These are phyloP conservation scores for Suillus luteus DNA, from an alignment of 768 basidiomycete genomes.

Conservation along the genomic window DNA sequence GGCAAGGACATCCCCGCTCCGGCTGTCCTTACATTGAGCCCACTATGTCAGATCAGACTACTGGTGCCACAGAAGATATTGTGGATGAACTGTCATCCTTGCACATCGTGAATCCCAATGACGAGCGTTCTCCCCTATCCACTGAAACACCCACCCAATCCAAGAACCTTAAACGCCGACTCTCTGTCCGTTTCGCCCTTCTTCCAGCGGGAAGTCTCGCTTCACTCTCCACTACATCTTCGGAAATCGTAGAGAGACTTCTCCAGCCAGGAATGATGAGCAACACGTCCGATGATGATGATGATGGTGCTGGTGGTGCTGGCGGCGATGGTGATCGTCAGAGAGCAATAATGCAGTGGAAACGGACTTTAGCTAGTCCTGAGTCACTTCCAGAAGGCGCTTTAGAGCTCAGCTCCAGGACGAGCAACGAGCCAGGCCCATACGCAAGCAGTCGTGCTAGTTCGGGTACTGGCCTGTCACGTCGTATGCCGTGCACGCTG, in stretches of 20 bases:
- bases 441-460: background rate
- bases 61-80: conserved; percentile 30
- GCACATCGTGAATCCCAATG: conserved; percentile 35
- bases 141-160: conserved; percentile 10
- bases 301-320: conserved; percentile 25
- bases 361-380: conserved; percentile 36
- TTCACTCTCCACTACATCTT: conserved; percentile 51
- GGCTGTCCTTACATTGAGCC: conserved; percentile 54
- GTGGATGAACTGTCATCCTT: conserved; percentile 49
- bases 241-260: conserved; percentile 48
- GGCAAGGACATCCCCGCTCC: conserved; percentile 61
- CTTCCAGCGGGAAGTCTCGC: conserved; percentile 44
- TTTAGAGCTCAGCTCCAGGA: conserved; percentile 36
- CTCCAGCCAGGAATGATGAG: conserved; percentile 45
- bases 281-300: conserved; percentile 30
- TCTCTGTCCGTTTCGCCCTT: conserved; percentile 34
- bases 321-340: conserved; percentile 20
- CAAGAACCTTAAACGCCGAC: conserved; percentile 23
- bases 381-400: conserved; percentile 32
- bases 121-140: conserved; percentile 17
- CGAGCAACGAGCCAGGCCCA: conserved; percentile 4
- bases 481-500: conserved; percentile 60
- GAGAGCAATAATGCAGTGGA: conserved; percentile 28
- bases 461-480: conserved; percentile 26
- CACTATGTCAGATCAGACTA: conserved; percentile 21